phyloP scores from a whole-genome alignment of 2,329 filamentous ascomycete species.

The Tolypocladium nubicola region DNA sequence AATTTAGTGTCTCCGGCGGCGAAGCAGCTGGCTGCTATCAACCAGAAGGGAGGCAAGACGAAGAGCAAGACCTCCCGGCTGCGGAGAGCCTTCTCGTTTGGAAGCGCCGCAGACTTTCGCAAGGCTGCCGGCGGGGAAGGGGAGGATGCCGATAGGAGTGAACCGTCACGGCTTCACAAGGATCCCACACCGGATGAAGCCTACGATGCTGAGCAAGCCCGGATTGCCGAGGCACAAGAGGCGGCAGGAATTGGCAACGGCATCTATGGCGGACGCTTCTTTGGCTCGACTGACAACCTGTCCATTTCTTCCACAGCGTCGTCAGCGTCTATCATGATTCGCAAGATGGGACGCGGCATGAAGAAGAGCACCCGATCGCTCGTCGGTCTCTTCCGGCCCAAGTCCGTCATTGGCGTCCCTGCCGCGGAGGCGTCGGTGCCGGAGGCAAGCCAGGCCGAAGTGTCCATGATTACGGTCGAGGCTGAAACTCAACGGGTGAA shows the following conservation, averaged over 20 bases:
- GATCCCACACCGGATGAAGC: constrained; percentile 52
- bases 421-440: constrained; percentile 56
- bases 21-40: constrained; percentile 78
- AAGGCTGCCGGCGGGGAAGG: constrained; percentile 57
- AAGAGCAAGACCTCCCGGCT: constrained; percentile 82
- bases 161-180: constrained; percentile 51
- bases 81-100: constrained; percentile 89
- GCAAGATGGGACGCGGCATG: constrained; percentile 98
- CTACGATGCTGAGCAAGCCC: constrained; percentile 78
- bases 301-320: constrained; percentile 86
- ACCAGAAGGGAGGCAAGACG: constrained; percentile 64
- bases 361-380: constrained; percentile 87
- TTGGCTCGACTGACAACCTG: constrained; percentile 89
- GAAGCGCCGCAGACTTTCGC: constrained; percentile 82
- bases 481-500: constrained; percentile 80
- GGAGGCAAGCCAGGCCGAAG: constrained; percentile 66
- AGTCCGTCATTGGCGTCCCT: constrained; percentile 74
- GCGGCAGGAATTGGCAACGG: constrained; percentile 82
- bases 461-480: constrained; percentile 93
- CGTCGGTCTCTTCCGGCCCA: constrained; percentile 88
- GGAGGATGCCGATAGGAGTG: constrained; percentile 24
- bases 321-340: constrained; percentile 84
- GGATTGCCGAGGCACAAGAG: constrained; percentile 88
- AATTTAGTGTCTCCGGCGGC: constrained; percentile 58
- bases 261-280: constrained; percentile 84